Evolutionary conservation across 176 grass and related monocot genomes (phyloP), one percentile per base, ranked within the genome.

Genomic region (Dendrocalamus sinicus): DNA sequence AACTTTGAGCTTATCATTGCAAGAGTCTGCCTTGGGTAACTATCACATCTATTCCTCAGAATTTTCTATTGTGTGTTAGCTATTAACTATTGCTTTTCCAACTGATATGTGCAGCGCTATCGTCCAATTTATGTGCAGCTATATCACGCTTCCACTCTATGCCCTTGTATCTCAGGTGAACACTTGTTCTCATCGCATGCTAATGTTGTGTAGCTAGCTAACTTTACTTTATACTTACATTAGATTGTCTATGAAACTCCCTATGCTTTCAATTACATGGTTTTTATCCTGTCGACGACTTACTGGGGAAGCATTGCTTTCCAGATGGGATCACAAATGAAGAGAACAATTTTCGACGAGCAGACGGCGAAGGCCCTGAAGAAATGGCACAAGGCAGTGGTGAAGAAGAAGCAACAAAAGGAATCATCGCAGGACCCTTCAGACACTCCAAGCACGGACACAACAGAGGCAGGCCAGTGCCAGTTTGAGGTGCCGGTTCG

Each of bases 321-420:
- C 76, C 85, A 98, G 95, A 95, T 98, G 95, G 95, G 95, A 35
- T 89, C 95, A 4, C 89, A 95, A 26, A 93, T 95, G 83, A 98
- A 98, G 83, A 86, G 7, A n/a, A 95, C 92, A 20, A 95, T 98
- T 54, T 98, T 98, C 54, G 85, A 98, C 22, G 91, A 98, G 55
- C 91, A 91, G 70, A 93, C 91, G 9, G 52, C 93, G 0, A 95
- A 89, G 47, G 95, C 95, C 12, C 71, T 98, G 26, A 98, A 90
- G 88, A 93, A 90, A 77, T 98, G 95, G 95, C 85, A 84, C 32
- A 84, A 90, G 60, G 78, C 67, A 9, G 91, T 86, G 28, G 87
- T 89, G 62, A 93, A 93, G 82, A 92, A 89, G 80, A 86, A 85
- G 70, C 28, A 91, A 30, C 54, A 72, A 20, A 86, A 77, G 39